Evolutionary conservation across 2,329 filamentous ascomycete genomes (phyloP), one percentile per base, ranked within the genome.

Genomic region (Ambrosiella beaveri): DNA sequence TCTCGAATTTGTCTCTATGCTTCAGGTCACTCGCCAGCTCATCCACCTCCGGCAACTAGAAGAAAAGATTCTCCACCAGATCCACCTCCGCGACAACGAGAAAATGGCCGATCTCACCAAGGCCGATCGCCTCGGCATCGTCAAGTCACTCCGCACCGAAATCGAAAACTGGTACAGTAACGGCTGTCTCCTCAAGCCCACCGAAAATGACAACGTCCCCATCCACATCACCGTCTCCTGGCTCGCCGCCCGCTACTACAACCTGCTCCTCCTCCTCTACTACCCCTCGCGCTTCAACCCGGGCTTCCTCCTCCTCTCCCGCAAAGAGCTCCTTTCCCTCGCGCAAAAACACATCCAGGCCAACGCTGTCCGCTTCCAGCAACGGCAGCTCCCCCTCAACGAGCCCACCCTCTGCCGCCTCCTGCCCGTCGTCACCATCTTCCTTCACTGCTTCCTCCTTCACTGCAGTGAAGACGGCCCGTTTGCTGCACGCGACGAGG

Each of bases 141-240:
- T 70, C 1, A 66, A 66, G 44, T 65, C 65, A 17, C 65, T 73
- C 35, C 66, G 70, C n/a, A 64, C 68, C n/a, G 67, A 71, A 35
- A 73, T 75, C 17, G 72, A 74, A 57, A 68, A 74, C 59, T 74
- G 73, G 71, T 74, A 74, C 61, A 73, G 68, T 59, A 70, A 68
- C 38, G 73, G 72, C 0, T 75, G 71, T 52, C 68, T 74, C 3
- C 65, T 74, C 59, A 71, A 70, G 4, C 70, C 70, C 1, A 66
- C 69, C 53, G 71, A 73, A 51, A 65, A 68, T 1, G 72, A 74
- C 61, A 72, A 73, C 54, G 64, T 74, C 2, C 69, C 72, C 13
- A 72, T 74, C 17, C 73, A 74, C 61, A 73, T 67, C 60, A 71
- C 70, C 2, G 68, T 74, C 44, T 70, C 71, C 1, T 74, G 72